Base-by-base conservation (phyloP, 352 stramenopile species). In the Elongisporangium senticosum region DNA sequence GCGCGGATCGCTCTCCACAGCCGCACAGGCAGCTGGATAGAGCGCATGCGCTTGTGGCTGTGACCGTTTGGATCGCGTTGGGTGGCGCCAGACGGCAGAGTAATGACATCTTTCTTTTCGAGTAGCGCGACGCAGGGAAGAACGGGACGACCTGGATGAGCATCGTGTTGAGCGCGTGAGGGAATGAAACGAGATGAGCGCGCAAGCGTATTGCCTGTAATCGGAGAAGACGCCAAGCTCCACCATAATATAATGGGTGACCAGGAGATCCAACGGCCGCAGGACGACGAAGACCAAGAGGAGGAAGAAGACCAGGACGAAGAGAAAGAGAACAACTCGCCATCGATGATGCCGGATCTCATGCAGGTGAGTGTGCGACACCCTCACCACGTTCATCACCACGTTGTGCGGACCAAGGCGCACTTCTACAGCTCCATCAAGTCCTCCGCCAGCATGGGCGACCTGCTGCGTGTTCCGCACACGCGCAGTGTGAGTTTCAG, bases 201-300 rank as follows among this genome's bases (percentile, higher is more conserved):
- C 6, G 55, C 40, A 19, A 52, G 67, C 59, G 61, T 74, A 59
- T 64, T 86, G 14, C 75, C 74, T 2, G 74, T 67, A 47, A 86
- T 88, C 55, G 56, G 67, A 59, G 78, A 88, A 60, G 65, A 83
- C 60, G 56, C 59, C 37, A 82, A 78, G 60, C 67, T 71, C 57
- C 63, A 69, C 40, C 59, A 33, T 14, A 13, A 58, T 17, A 11
- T 72, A 1, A 43, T 43, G 33, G 33, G 17, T 3, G 33, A 17
- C 33, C 33, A 15, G 33, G 33, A 43, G 33, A 43, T 17, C 11
- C 33, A 17, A 14, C 33, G 11, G 33, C 33, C 33, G 33, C 33
- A 23, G 20, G 53, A 33, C 26, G 56, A 62, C n/a, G 37, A 69
- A 52, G 57, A 22, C 20, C 47, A 51, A 37, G 11, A 33, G 61